Percentiles rank a stretch among this genome's conserved stretches.
Conservation (phyloP, 139 green algal genomes). For the Dunaliella primolecta region DNA sequence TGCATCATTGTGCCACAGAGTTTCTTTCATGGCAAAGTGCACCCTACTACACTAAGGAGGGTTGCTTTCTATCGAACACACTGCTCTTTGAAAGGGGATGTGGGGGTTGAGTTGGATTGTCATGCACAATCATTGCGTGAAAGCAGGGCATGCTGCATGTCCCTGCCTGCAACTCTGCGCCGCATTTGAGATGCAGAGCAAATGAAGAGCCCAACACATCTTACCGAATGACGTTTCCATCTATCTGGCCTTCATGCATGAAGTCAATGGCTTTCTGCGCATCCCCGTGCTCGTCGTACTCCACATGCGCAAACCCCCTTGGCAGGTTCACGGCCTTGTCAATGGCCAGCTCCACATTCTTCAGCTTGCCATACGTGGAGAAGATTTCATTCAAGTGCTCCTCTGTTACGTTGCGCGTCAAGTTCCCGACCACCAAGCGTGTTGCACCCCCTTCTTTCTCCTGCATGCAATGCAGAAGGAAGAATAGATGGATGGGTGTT, state of each 20-base stretch:
- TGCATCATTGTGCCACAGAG: background rate
- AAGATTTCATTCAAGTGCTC: constrained; percentile 85
- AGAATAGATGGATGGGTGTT: too few relatives aligned
- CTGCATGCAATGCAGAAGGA: background rate
- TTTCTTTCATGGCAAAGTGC: too few relatives aligned
- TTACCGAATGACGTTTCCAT: constrained; percentile 69
- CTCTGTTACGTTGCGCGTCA: constrained; percentile 81
- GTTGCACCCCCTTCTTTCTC: background rate
- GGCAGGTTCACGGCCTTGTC: constrained; percentile 70
- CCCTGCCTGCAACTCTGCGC: background rate
- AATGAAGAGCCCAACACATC: too few relatives aligned
- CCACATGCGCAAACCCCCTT: constrained; percentile 79
- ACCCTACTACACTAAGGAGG: too few relatives aligned
- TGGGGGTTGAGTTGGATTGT: too few relatives aligned
- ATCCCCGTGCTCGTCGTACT: constrained; percentile 56
- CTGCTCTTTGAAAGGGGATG: too few relatives aligned
- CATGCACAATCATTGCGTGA: too few relatives aligned
- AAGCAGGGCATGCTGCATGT: too few relatives aligned
- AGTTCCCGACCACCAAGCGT: constrained; percentile 71
- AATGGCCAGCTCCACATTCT: constrained; percentile 54
- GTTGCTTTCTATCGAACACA: too few relatives aligned
- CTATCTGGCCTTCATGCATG: constrained; percentile 85
- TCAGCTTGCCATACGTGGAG: constrained; percentile 56
- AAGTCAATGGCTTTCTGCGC: constrained; percentile 73
- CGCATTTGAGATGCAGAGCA: too few relatives aligned